Conservation (phyloP, 768 basidiomycete species). For the Cystobasidiopsis lactophilus region DNA sequence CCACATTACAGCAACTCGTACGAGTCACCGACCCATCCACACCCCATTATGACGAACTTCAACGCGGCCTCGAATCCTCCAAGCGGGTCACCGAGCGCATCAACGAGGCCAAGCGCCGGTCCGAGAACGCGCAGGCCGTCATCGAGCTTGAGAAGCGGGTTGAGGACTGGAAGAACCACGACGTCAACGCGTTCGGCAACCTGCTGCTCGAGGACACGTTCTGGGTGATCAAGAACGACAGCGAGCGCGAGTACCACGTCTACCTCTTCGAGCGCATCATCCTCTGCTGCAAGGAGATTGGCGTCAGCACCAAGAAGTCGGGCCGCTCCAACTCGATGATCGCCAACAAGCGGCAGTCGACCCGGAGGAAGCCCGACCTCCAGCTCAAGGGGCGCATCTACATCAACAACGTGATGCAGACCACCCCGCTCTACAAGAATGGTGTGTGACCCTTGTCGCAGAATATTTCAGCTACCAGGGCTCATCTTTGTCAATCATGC, state of each 20-base stretch:
- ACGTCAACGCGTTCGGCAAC: slow-evolving; percentile 77
- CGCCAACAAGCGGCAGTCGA: slow-evolving; percentile 45
- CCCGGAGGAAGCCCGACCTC: slow-evolving; percentile 32
- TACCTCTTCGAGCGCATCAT: slow-evolving; percentile 99
- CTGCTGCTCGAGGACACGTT: slow-evolving; percentile 88
- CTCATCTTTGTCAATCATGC: slow-evolving; percentile 11
- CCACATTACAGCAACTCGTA: slow-evolving; percentile 17
- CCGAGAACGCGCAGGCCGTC: slow-evolving; percentile 77
- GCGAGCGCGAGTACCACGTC: slow-evolving; percentile 93
- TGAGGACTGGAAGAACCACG: slow-evolving; percentile 98
- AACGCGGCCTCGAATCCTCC: slow-evolving; percentile 58
- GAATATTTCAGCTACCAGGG: slow-evolving; percentile 13
- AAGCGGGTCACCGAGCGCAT: slow-evolving; percentile 87
- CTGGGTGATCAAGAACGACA: slow-evolving; percentile 82
- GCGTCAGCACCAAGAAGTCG: slow-evolving; percentile 40
- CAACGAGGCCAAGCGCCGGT: slow-evolving; percentile 79
- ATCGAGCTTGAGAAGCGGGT: slow-evolving; percentile 64
- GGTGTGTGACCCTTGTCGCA: slow-evolving; percentile 31
- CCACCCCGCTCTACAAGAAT: slow-evolving; percentile 40
- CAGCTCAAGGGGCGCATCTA: slow-evolving; percentile 91
- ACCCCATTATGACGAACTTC: slow-evolving; percentile 54
- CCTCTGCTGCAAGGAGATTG: slow-evolving; percentile 88
- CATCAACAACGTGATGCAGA: slow-evolving; percentile 79
- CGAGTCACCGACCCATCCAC: slow-evolving; percentile 28
- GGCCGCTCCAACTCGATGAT: slow-evolving; percentile 71